Evolutionary conservation across 1,139 yeast species (phyloP), one percentile per base, ranked within the genome.

Genomic region (Nakaseomyces nivariensis): DNA sequence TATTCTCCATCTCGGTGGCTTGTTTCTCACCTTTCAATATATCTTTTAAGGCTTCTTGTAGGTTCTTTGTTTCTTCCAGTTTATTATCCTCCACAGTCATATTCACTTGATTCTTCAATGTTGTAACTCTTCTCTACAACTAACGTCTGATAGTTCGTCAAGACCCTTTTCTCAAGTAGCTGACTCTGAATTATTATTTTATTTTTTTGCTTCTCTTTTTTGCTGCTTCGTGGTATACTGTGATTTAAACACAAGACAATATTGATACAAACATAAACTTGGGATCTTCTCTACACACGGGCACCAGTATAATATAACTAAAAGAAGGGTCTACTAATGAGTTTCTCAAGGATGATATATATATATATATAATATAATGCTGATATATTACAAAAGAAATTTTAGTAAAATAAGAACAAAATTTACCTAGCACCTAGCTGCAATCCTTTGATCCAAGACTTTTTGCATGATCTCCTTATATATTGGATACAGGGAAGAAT

Each of bases 11-110:
- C 49, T 69, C 74, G 5, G 67, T 66, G 0, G 85, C 85, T 8
- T 79, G 75, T 48, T 67, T 63, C 58, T 81, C 85, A 2, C 83
- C 85, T 49, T 78, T 79, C 48, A 72, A 72, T 45, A 81, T 65
- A 56, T 76, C 72, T 57, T 72, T 69, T 29, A 57, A 56, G 13
- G 58, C 57, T 17, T 56, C 58, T 27, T 52, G 47, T 32, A 59
- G 51, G 24, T 54, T 51, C 25, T 48, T 49, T 4, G 56, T 48
- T 22, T 45, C 49, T 4, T 32, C 33, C 27, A 40, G 5, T 4
- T 43, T 31, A 43, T 33, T 17, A 4, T 43, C 46, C 9, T 43
- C 44, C 4, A 27, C 25, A 27, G 44, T 41, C 44, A 41, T 41
- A 4, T 17, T 5, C 22, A 17, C 22, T 17, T 17, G 1, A 17